Evolutionary conservation across 805 yeast species (phyloP).

Genomic region (Candida manassasensis): DNA sequence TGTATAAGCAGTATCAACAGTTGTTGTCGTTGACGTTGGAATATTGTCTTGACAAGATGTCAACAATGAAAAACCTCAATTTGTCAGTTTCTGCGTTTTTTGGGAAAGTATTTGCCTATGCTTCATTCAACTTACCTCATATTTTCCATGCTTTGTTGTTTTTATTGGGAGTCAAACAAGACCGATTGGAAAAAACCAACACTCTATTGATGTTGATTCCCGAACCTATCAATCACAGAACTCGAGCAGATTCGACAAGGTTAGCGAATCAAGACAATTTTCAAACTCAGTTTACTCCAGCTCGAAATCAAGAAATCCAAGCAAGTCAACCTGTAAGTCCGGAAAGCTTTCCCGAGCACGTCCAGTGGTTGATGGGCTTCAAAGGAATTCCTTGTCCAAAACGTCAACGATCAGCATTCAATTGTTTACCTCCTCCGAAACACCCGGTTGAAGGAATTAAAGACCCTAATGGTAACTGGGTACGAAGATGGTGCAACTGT

Average conservation of each 20-base stretch:
- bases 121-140: slow-evolving; percentile 50
- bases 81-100: slow-evolving; percentile 59
- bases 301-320: neutral
- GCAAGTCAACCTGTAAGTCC: slow-evolving; percentile 4
- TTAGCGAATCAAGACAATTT: neutral
- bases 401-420: slow-evolving; percentile 23
- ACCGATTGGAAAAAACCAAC: slow-evolving; percentile 27
- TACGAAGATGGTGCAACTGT: slow-evolving; percentile 52
- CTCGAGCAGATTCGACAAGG: too few relatives aligned
- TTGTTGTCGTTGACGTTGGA: slow-evolving; percentile 50
- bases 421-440: slow-evolving; percentile 36
- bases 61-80: slow-evolving; percentile 45
- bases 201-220: neutral
- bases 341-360: slow-evolving; percentile 24
- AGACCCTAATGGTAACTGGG: slow-evolving; percentile 62
- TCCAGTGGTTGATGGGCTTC: slow-evolving; percentile 27
- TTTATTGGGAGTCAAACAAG: slow-evolving; percentile 50
- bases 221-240: neutral
- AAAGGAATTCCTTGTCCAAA: slow-evolving; percentile 22
- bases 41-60: slow-evolving; percentile 44
- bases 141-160: slow-evolving; percentile 56
- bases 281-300: neutral
- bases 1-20: slow-evolving; percentile 21
- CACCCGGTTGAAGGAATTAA: slow-evolving; percentile 45
- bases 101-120: slow-evolving; percentile 67